Conservation (phyloP, 176 grass and related monocot species). For the Triticum urartu region DNA sequence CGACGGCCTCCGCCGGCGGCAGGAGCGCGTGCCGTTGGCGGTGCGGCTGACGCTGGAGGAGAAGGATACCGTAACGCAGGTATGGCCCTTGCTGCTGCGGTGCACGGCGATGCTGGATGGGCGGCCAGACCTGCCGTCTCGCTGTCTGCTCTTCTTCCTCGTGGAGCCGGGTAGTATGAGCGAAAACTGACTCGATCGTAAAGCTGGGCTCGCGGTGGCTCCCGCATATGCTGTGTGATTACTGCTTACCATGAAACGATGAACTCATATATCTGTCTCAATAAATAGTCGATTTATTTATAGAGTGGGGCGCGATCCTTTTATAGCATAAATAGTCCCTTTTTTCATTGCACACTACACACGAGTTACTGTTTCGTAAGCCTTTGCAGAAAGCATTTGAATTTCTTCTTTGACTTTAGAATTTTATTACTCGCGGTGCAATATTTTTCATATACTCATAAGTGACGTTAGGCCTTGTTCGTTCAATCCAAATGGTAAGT, state of each 20-base stretch:
- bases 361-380: too few relatives aligned
- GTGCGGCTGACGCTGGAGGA: not conserved
- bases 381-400: too few relatives aligned
- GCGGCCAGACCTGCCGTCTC: not conserved
- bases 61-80: not conserved
- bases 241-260: not conserved
- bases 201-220: not conserved
- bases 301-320: too few relatives aligned
- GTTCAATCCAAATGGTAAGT: too few relatives aligned
- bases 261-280: not conserved
- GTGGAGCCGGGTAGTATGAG: not conserved
- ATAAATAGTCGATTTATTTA: not conserved
- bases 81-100: not conserved
- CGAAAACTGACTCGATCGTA: not conserved
- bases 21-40: not conserved
- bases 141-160: not conserved
- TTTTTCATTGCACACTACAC: too few relatives aligned
- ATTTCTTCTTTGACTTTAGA: too few relatives aligned
- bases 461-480: too few relatives aligned
- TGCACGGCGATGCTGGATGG: conserved; percentile 24
- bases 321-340: not conserved
- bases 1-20: not conserved
- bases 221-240: not conserved
- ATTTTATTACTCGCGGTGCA: too few relatives aligned
- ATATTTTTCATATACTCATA: too few relatives aligned